A percentile compares a stretch with the other conserved stretches of the same genome.
phyloP scores from a whole-genome alignment of 1,284 basidiomycete species.

The Microbotryomycetes sp. region DNA sequence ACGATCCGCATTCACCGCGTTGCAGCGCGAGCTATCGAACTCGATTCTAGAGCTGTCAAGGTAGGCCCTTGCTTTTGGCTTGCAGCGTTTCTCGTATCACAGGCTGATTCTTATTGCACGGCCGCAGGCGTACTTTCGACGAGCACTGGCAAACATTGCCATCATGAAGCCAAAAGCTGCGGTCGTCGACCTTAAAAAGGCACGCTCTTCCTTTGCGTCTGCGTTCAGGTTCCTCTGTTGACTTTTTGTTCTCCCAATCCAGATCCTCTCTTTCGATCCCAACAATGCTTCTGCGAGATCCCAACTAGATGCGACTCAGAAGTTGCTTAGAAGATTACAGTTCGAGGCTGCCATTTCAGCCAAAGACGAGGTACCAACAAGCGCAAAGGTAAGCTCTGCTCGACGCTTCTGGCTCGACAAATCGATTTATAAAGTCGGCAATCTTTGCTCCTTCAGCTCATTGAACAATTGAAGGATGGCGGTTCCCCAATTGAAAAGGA shows the following conservation, averaged over 20 bases:
- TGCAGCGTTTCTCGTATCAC: background rate
- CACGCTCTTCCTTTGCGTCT: conserved; percentile 3
- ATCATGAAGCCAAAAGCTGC: conserved; percentile 78
- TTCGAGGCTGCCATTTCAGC: conserved; percentile 38
- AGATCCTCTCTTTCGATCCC: conserved; percentile 76
- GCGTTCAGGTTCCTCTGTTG: background rate
- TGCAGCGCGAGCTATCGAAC: conserved; percentile 72
- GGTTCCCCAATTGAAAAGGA: conserved; percentile 54
- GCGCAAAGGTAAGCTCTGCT: conserved; percentile 52
- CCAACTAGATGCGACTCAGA: conserved; percentile 82
- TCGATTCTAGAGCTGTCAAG: conserved; percentile 87
- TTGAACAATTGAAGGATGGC: conserved; percentile 71
- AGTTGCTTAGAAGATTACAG: conserved; percentile 60
- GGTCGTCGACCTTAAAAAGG: conserved; percentile 75
- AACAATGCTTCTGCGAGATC: conserved; percentile 70
- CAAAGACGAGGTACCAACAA: conserved; percentile 26
- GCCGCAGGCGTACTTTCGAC: conserved; percentile 49
- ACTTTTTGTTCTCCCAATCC: background rate
- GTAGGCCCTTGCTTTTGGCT: conserved; percentile 48
- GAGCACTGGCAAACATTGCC: conserved; percentile 86
- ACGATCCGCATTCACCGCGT: background rate
- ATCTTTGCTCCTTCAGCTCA: conserved; percentile 8
- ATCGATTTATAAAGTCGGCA: background rate
- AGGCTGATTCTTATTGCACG: background rate
- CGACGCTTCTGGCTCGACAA: background rate